Evolutionary conservation across 345 rosid species (phyloP).

Genomic region (Acer saccharum): DNA sequence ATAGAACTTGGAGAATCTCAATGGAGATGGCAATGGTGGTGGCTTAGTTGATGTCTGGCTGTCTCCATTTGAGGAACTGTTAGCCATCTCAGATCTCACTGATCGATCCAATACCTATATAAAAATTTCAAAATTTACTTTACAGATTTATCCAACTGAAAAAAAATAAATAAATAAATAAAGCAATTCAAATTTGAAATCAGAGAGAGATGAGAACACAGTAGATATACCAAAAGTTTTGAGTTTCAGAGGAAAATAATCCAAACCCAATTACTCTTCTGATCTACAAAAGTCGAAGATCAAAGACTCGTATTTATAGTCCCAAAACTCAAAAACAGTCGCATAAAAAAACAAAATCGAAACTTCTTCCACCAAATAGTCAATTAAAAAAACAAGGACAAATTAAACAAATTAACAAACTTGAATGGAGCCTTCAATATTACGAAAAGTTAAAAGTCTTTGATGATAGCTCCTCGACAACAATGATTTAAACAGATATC

Average conservation of each 20-base stretch:
- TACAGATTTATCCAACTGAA: not conserved
- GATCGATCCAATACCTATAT: constrained; percentile 11
- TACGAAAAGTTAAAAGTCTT: constrained; percentile 32
- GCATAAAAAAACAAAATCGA: constrained; percentile 21
- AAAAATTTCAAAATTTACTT: not conserved
- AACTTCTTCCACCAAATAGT: constrained; percentile 33
- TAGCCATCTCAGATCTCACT: constrained; percentile 60
- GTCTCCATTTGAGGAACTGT: constrained; percentile 50
- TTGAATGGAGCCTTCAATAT: constrained; percentile 41
- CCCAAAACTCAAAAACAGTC: constrained; percentile 13
- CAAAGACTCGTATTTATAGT: constrained; percentile 44
- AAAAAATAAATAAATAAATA: not conserved
- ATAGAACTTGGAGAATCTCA: constrained; percentile 81
- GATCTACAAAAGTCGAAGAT: constrained; percentile 28
- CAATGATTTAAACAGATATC: constrained; percentile 27
- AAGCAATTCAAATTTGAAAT: constrained; percentile 6
- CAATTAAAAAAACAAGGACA: not conserved
- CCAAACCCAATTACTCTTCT: constrained; percentile 20
- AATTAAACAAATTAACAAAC: constrained; percentile 18
- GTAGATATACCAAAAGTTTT: constrained; percentile 9
- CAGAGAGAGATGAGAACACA: not conserved
- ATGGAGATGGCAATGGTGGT: constrained; percentile 91
- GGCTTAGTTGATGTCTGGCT: constrained; percentile 57
- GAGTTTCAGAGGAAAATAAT: constrained; percentile 15
- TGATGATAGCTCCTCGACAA: constrained; percentile 38